These are phyloP conservation scores for Magnolia officinalis DNA, from an alignment of 164 flowering plant genomes.

Conservation along the genomic window DNA sequence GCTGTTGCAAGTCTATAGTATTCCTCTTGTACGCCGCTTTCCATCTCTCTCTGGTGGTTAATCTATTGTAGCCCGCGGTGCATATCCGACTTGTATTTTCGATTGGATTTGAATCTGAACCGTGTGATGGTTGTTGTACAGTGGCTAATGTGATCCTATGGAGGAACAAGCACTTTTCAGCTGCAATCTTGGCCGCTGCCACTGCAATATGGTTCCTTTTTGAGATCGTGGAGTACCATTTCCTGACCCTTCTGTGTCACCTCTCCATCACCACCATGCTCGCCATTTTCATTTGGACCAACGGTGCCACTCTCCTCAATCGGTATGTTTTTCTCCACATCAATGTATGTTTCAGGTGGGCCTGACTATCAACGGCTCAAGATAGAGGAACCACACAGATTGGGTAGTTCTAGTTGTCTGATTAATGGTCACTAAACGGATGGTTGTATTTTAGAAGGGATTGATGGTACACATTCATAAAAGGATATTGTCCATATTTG, in stretches of 20 bases:
- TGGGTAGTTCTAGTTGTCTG: too few species aligned
- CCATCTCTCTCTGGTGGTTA: not conserved
- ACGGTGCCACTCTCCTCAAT: constrained; percentile 38
- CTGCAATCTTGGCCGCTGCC: constrained; percentile 38
- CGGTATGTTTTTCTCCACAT: constrained; percentile 30
- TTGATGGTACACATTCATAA: too few species aligned
- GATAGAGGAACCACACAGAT: too few species aligned
- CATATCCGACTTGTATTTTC: not conserved
- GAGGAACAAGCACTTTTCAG: constrained; percentile 52
- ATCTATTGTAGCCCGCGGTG: not conserved
- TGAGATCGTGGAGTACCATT: constrained; percentile 66
- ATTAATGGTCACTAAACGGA: too few species aligned
- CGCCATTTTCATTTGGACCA: constrained; percentile 59
- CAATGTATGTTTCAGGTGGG: too few species aligned
- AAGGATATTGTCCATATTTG: too few species aligned
- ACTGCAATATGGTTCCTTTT: constrained; percentile 67
- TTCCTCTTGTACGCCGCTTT: not conserved
- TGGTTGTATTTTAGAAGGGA: too few species aligned
- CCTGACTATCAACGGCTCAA: too few species aligned
- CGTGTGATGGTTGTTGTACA: constrained; percentile 23
- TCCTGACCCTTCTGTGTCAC: constrained; percentile 80
- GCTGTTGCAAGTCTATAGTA: not conserved
- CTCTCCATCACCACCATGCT: constrained; percentile 53
- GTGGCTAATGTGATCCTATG: constrained; percentile 76
- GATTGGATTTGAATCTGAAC: not conserved